These are phyloP conservation scores for Metschnikowia baotianmanensis DNA, from an alignment of 805 yeast species.

Conservation along the genomic window DNA sequence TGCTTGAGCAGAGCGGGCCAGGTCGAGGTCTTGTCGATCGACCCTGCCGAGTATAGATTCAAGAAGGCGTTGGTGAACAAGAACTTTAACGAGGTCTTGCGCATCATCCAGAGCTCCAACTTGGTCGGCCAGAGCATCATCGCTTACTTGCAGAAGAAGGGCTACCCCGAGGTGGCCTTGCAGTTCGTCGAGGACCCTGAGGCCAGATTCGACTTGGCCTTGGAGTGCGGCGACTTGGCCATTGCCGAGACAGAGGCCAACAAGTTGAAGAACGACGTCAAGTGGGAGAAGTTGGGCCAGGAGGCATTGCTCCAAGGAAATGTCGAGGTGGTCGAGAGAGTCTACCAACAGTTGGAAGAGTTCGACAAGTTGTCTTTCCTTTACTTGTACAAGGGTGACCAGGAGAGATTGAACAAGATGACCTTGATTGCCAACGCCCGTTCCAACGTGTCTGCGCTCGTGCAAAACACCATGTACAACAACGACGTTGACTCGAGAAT, in stretches of 20 bases:
- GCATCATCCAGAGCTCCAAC: conserved; percentile 83
- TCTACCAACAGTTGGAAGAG: conserved; percentile 80
- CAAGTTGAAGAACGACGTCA: conserved; percentile 59
- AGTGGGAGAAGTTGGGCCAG: conserved; percentile 80
- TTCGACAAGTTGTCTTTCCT: conserved; percentile 89
- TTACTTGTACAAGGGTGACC: conserved; percentile 82
- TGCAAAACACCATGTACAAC: conserved; percentile 79
- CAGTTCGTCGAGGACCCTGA: conserved; percentile 97
- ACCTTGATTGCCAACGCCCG: conserved; percentile 85
- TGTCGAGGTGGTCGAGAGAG: conserved; percentile 77
- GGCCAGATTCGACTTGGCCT: conserved; percentile 91
- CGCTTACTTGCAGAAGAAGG: conserved; percentile 90
- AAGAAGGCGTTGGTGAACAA: conserved; percentile 87
- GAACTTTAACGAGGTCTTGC: conserved; percentile 86
- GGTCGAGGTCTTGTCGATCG: conserved; percentile 75
- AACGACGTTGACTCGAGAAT: conserved; percentile 76
- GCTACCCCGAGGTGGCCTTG: conserved; percentile 95
- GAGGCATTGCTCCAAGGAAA: conserved; percentile 93
- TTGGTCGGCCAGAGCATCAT: conserved; percentile 97
- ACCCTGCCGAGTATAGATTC: conserved; percentile 96
- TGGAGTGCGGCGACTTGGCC: conserved; percentile 85
- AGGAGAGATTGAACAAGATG: conserved; percentile 75
- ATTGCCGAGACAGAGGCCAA: conserved; percentile 90
- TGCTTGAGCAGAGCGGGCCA: conserved; percentile 84
- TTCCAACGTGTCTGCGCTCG: conserved; percentile 72